Conservation (phyloP, 306 rosid species). For the Purshia tridentata region DNA sequence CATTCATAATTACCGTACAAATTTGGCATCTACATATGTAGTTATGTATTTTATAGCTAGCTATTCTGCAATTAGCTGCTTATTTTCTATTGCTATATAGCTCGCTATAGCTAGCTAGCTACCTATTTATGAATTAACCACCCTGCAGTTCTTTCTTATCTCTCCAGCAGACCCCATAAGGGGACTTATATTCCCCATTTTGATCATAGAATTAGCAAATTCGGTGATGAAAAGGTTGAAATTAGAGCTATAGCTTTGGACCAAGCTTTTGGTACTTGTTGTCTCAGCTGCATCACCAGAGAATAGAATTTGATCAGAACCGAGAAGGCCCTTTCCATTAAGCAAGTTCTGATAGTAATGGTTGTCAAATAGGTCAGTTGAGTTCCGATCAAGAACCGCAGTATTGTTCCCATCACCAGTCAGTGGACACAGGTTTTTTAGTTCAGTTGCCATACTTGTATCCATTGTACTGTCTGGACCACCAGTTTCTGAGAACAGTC, state of each 20-base stretch:
- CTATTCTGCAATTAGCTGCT: no score
- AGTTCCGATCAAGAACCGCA: constrained; percentile 60
- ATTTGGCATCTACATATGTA: no score
- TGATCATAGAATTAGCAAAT: constrained; percentile 72
- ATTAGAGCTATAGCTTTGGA: constrained; percentile 48
- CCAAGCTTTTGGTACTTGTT: constrained; percentile 47
- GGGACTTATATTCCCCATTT: constrained; percentile 69
- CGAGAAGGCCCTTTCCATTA: constrained; percentile 57
- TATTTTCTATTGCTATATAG: no score
- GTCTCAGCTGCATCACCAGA: constrained; percentile 44
- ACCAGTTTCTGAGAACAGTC: constrained; percentile 60
- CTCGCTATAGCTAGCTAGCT: background rate
- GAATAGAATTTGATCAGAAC: constrained; percentile 71
- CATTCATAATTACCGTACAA: no score
- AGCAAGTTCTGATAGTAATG: constrained; percentile 71
- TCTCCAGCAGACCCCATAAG: constrained; percentile 68
- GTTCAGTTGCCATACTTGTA: constrained; percentile 40
- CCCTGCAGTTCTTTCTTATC: constrained; percentile 74
- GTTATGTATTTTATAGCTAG: no score
- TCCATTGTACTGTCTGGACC: constrained; percentile 62
- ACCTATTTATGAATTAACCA: constrained; percentile 32
- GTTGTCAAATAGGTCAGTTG: constrained; percentile 76
- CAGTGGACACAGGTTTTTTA: constrained; percentile 64
- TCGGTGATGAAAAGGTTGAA: constrained; percentile 46
- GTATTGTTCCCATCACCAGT: constrained; percentile 61